Evolutionary conservation across 2,329 filamentous ascomycete species (phyloP).

Genomic region (Macroventuria anomochaeta): DNA sequence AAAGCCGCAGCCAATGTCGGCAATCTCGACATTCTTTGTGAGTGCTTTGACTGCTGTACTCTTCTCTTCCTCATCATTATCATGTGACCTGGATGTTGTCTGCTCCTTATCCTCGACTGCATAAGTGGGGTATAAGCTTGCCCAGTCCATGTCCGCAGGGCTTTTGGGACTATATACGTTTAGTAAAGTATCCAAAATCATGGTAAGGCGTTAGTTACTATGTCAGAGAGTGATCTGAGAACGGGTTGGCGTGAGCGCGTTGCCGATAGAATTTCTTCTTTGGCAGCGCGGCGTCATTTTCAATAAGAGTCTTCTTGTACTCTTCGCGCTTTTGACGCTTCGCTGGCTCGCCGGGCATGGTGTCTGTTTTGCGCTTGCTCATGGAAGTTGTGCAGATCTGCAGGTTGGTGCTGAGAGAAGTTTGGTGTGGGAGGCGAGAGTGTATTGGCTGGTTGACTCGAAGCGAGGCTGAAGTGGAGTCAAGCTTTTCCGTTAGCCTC

Average conservation of each 20-base stretch:
- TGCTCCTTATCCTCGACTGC: constrained; percentile 30
- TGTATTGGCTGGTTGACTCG: constrained; percentile 26
- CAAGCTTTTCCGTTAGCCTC: constrained; percentile 43
- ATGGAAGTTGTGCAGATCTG: constrained; percentile 15
- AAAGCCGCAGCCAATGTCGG: constrained; percentile 97
- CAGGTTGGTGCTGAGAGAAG: constrained; percentile 15
- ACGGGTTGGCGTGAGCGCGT: constrained; percentile 95
- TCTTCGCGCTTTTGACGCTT: constrained; percentile 57
- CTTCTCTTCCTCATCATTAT: constrained; percentile 33
- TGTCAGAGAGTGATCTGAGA: constrained; percentile 87
- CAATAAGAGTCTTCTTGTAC: constrained; percentile 49
- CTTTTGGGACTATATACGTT: constrained; percentile 68
- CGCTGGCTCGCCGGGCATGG: constrained; percentile 46
- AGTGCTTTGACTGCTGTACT: constrained; percentile 44
- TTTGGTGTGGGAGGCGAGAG: constrained; percentile 21
- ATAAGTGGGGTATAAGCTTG: constrained; percentile 79
- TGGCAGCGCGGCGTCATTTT: constrained; percentile 68
- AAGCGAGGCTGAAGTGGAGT: constrained; percentile 35
- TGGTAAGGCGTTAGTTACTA: constrained; percentile 68
- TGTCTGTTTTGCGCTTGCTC: constrained; percentile 21
- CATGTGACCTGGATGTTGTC: constrained; percentile 34
- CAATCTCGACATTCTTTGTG: constrained; percentile 80
- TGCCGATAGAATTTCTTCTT: constrained; percentile 97
- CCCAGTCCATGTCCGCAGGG: constrained; percentile 91
- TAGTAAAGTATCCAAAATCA: constrained; percentile 16